A percentile compares a stretch with the other conserved stretches of the same genome.
phyloP scores from a whole-genome alignment of 1,139 yeast species.

The Pneumocystis canis region DNA sequence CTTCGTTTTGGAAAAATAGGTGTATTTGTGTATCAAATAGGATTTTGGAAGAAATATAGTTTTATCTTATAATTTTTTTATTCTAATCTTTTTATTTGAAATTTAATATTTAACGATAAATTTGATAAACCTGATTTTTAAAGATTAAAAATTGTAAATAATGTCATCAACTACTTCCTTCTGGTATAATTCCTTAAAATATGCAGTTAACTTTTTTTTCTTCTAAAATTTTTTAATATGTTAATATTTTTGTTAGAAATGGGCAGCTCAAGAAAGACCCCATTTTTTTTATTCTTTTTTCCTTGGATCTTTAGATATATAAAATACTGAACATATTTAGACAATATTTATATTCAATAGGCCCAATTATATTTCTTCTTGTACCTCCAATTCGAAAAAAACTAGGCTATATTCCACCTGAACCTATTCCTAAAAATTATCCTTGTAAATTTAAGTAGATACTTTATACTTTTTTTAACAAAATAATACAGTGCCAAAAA shows the following conservation, averaged over 20 bases:
- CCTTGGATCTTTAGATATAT: background rate
- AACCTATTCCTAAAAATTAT: background rate
- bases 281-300: background rate
- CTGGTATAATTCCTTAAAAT: background rate
- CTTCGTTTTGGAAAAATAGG: background rate
- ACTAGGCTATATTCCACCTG: background rate
- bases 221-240: background rate
- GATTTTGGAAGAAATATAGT: background rate
- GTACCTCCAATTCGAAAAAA: background rate
- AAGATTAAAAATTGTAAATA: background rate
- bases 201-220: background rate
- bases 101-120: background rate
- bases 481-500: background rate
- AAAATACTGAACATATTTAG: background rate
- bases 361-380: background rate
- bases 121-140: too few relatives aligned
- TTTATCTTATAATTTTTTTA: background rate
- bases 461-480: background rate
- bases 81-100: too few relatives aligned
- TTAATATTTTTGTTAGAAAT: background rate
- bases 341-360: background rate
- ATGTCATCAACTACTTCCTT: background rate
- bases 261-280: background rate
- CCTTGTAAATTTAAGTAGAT: background rate
- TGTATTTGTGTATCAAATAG: background rate